phyloP scores from a whole-genome alignment of 345 rosid species.

The Jatropha curcas region DNA sequence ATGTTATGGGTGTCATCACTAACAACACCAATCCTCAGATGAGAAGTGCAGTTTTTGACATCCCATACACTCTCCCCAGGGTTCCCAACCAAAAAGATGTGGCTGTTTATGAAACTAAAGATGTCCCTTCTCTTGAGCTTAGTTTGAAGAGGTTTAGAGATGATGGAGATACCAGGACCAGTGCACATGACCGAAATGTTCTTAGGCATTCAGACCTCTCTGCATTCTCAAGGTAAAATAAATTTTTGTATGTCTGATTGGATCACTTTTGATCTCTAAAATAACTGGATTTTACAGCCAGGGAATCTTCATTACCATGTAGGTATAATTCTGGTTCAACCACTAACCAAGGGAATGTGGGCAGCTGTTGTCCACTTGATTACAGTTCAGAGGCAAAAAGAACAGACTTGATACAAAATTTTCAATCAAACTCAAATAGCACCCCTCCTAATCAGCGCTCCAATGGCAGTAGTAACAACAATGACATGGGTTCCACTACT shows the following conservation, averaged over 20 bases:
- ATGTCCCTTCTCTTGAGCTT: constrained; percentile 46
- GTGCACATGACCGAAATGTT: constrained; percentile 34
- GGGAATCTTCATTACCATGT: constrained; percentile 20
- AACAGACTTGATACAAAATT: constrained; percentile 35
- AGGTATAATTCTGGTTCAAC: constrained; percentile 46
- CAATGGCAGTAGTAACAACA: constrained; percentile 49
- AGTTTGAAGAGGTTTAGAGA: constrained; percentile 46
- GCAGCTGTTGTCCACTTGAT: constrained; percentile 45
- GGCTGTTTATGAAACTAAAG: constrained; percentile 19
- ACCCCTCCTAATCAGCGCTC: constrained; percentile 38
- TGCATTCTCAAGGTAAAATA: constrained; percentile 52
- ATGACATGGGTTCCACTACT: constrained; percentile 42
- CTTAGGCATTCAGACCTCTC: constrained; percentile 50
- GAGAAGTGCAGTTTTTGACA: constrained; percentile 25
- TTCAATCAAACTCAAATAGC: constrained; percentile 38
- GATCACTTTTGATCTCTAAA: neutral
- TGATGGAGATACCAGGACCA: constrained; percentile 25
- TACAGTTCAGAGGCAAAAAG: constrained; percentile 46
- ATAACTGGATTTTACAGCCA: constrained; percentile 3
- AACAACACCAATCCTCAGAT: constrained; percentile 22
- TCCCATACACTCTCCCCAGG: constrained; percentile 22
- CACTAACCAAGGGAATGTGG: constrained; percentile 39
- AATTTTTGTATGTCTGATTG: neutral
- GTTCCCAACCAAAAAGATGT: constrained; percentile 29
- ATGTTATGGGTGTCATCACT: constrained; percentile 20